Percentiles rank a stretch among this genome's conserved stretches.
Evolutionary conservation across 495 filamentous ascomycete species (phyloP).

Genomic region (Apiosordaria backusii): DNA sequence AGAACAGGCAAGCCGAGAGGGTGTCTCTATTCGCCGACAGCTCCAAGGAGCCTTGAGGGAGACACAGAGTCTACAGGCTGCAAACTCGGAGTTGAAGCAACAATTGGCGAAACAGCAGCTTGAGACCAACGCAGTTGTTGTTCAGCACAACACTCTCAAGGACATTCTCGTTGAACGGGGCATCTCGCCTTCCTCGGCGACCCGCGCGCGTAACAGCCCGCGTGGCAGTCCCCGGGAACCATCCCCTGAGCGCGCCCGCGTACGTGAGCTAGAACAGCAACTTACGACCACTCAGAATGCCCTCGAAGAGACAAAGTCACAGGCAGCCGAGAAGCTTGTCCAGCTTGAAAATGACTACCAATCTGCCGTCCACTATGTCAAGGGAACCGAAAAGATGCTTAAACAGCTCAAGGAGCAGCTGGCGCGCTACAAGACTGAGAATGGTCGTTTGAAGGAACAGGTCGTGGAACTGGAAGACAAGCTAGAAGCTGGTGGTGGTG

Average conservation of each 20-base stretch:
- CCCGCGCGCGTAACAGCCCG: conserved; percentile 40
- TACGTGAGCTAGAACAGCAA: conserved; percentile 87
- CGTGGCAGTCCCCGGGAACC: conserved; percentile 63
- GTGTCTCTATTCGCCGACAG: conserved; percentile 81
- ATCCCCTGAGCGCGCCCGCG: conserved; percentile 75
- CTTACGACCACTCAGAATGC: conserved; percentile 71
- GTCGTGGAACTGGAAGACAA: conserved; percentile 58
- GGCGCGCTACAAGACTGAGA: conserved; percentile 79
- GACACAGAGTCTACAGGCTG: conserved; percentile 66
- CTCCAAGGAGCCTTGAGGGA: conserved; percentile 80
- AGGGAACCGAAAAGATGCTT: conserved; percentile 98
- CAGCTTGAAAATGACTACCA: conserved; percentile 96
- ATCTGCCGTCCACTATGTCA: conserved; percentile 99
- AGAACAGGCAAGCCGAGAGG: conserved; percentile 91
- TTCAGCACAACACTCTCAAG: conserved; percentile 90
- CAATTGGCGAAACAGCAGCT: conserved; percentile 78
- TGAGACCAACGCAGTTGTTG: conserved; percentile 80
- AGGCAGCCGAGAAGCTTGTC: conserved; percentile 82
- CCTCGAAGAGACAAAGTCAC: conserved; percentile 76
- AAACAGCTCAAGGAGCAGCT: conserved; percentile 98
- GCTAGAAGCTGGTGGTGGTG: conserved; percentile 33
- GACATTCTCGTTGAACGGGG: conserved; percentile 87
- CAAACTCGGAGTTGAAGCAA: conserved; percentile 73
- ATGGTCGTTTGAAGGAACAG: conserved; percentile 76
- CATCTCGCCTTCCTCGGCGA: conserved; percentile 59